These are phyloP conservation scores for Triangularia setosa DNA, from an alignment of 2,329 filamentous ascomycete genomes.

Conservation along the genomic window DNA sequence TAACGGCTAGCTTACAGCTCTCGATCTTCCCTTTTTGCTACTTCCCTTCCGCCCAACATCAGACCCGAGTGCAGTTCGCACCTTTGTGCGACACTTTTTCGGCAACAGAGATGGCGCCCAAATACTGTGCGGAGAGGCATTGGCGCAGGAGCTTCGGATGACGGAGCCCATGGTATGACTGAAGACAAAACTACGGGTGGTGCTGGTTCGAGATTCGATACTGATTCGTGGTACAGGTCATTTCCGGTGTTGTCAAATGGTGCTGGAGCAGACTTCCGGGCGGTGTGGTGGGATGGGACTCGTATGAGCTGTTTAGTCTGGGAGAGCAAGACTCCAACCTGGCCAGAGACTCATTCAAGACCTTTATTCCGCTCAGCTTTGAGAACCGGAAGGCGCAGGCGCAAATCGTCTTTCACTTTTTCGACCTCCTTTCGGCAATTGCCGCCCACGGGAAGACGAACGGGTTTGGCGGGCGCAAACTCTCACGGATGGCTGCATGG, in stretches of 20 bases:
- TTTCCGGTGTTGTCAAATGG: conserved; percentile 95
- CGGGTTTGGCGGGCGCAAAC: conserved; percentile 85
- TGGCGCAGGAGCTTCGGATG: conserved; percentile 84
- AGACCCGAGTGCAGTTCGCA: conserved; percentile 85
- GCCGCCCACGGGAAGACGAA: conserved; percentile 92
- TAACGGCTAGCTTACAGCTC: conserved; percentile 48
- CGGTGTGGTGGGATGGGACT: conserved; percentile 93
- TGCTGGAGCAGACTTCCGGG: conserved; percentile 92
- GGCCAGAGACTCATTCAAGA: conserved; percentile 89
- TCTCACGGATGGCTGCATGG: conserved; percentile 94
- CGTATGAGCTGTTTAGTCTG: conserved; percentile 91
- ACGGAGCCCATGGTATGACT: conserved; percentile 79
- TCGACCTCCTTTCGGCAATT: conserved; percentile 85
- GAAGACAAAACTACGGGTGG: background rate
- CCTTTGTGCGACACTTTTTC: conserved; percentile 91
- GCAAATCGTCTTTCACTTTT: conserved; percentile 93
- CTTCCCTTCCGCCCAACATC: conserved; percentile 91
- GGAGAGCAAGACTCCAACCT: conserved; percentile 91
- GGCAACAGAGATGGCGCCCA: conserved; percentile 63
- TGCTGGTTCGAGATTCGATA: background rate
- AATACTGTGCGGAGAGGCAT: conserved; percentile 61
- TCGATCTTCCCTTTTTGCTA: conserved; percentile 88
- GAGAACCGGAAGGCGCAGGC: conserved; percentile 78
- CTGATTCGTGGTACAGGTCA: conserved; percentile 56
- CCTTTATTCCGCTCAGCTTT: conserved; percentile 91